Evolutionary conservation across 257 asterid species (phyloP).

Genomic region (Ilex asprella): DNA sequence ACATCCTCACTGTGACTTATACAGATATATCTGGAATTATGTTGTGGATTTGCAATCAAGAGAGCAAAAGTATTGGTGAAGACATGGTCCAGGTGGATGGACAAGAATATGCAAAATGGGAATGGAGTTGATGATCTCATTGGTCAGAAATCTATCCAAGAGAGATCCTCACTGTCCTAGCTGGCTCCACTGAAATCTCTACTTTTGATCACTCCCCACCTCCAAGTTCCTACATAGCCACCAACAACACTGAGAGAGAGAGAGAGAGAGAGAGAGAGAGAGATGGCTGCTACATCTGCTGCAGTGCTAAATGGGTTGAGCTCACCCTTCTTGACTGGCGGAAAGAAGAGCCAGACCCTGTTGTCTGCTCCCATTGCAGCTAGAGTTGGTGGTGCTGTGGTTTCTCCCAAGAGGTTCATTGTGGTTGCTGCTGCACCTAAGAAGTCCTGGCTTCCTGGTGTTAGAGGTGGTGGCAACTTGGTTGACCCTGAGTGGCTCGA

Average conservation of each 20-base stretch:
- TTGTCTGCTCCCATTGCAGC: slow-evolving; percentile 42
- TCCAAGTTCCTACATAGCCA: slow-evolving; percentile 1
- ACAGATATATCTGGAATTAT: too few species aligned
- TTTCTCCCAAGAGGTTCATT: slow-evolving; percentile 41
- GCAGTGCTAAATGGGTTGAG: slow-evolving; percentile 71
- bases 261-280: not conserved
- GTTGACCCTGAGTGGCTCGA: slow-evolving; percentile 96
- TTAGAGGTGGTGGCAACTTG: slow-evolving; percentile 59
- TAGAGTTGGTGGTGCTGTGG: slow-evolving; percentile 20
- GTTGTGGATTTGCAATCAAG: too few species aligned
- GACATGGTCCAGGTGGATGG: too few species aligned
- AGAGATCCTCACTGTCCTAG: slow-evolving; percentile 34
- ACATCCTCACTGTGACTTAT: too few species aligned
- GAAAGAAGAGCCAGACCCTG: slow-evolving; percentile 55
- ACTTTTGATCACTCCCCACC: slow-evolving; percentile 24
- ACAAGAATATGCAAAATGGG: slow-evolving; percentile 7
- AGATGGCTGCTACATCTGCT: slow-evolving; percentile 85
- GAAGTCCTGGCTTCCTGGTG: slow-evolving; percentile 93
- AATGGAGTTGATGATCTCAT: slow-evolving; percentile 33
- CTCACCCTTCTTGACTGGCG: slow-evolving; percentile 71
- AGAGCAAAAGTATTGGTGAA: too few species aligned
- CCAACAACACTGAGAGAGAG: not conserved
- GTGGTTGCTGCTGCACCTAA: slow-evolving; percentile 74
- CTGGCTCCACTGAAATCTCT: slow-evolving; percentile 33
- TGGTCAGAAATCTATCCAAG: slow-evolving; percentile 53